Evolutionary conservation across 768 basidiomycete genomes (phyloP), one percentile per base, ranked within the genome.

Genomic region (Termitomyces sp.): DNA sequence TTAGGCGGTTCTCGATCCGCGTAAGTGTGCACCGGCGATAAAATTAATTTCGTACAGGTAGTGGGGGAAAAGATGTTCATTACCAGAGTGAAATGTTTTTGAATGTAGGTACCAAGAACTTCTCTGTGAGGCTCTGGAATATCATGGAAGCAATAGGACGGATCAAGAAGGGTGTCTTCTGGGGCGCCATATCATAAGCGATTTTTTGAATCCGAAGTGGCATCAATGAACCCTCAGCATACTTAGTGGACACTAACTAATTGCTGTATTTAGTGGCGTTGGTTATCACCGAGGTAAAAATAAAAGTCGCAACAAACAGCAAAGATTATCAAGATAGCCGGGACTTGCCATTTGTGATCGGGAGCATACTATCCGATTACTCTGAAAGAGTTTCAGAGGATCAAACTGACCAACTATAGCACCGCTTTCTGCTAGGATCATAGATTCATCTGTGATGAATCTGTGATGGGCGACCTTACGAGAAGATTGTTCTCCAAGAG

Each of bases 141-240:
- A 76, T 55, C 2, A 58, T 30, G 10, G 56, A 70, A 33, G 74
- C 60, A 22, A 76, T 39, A 14, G 75, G 72, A 10, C 75, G 69
- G 48, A 80, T 59, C 37, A 73, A 66, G 54, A 74, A n/a, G n/a
- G 77, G 73, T 3, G 72, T 62, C 27, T 68, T 65, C 22, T 64
- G 46, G n/a, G n/a, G n/a, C n/a, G n/a, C n/a, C n/a, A 5, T 42
- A 40, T 62, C 61, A 42, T 73, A 74, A 18, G 75, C 59, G 20
- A 71, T 58, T 52, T 72, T 71, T 55, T 73, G 75, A 42, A 73
- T 65, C 12, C 80, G 60, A 20, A 75, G 47, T 12, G 78, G 77
- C 74, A 75, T 74, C 5, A 67, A 55, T 9, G 64, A 62, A 18
- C 64, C 66, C 53, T 65, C 64, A 34, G 64, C 64, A 51, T 65